Evolutionary conservation across 202 grass and related monocot genomes (phyloP).

Genomic region (Alloteropsis angusta): DNA sequence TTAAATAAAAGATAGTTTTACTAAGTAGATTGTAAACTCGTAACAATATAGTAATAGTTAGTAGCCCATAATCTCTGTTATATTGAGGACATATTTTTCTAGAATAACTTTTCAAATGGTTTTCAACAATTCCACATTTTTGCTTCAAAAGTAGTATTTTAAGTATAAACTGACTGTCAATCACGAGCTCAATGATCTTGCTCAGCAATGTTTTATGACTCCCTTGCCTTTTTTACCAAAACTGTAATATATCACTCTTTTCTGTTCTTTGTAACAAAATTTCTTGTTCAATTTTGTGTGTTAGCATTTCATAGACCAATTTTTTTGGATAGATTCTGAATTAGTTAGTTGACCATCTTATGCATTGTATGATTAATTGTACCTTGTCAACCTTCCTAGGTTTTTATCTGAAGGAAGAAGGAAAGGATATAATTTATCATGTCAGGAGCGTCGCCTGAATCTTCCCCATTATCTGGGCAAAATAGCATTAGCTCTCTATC

Average conservation of each 20-base stretch:
- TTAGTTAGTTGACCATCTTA: background rate
- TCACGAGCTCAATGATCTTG: background rate
- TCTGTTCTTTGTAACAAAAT: constrained; percentile 4
- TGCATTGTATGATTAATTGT: background rate
- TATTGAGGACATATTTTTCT: background rate
- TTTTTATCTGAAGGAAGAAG: constrained; percentile 17
- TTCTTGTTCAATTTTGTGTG: background rate
- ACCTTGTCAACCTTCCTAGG: constrained; percentile 16
- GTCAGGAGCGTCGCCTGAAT: constrained; percentile 32
- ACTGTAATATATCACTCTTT: background rate
- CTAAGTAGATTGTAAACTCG: background rate
- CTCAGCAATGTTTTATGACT: background rate
- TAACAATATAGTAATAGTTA: background rate
- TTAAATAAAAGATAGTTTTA: background rate
- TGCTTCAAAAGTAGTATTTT: background rate
- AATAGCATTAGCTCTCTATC: constrained; percentile 45
- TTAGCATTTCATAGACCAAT: background rate
- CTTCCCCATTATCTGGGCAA: constrained; percentile 36
- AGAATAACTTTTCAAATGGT: background rate
- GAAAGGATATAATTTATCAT: constrained; percentile 28
- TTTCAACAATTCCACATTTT: background rate
- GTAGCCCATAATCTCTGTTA: background rate
- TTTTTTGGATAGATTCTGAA: background rate
- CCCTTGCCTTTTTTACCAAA: background rate
- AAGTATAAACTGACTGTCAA: background rate